Conservation (phyloP, 352 stramenopile species). For the Blastocystis sp. region DNA sequence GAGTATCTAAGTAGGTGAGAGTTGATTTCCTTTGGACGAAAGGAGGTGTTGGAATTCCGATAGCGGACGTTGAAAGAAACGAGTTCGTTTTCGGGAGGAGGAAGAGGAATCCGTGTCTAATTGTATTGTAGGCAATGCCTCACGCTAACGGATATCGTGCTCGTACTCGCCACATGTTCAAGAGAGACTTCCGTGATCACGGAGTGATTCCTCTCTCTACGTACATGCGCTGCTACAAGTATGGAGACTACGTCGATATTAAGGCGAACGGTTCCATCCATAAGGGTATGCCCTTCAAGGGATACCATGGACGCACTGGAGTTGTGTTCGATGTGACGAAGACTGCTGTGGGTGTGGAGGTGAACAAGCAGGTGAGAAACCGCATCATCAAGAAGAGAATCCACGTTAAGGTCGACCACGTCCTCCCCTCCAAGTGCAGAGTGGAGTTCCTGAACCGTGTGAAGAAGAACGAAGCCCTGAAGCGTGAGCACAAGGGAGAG, state of each 20-base stretch:
- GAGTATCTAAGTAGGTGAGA: not conserved
- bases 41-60: not conserved
- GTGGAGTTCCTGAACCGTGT: slow-evolving; percentile 91
- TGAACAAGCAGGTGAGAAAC: slow-evolving; percentile 99
- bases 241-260: slow-evolving; percentile 99
- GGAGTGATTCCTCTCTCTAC: slow-evolving; percentile 83
- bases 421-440: slow-evolving; percentile 91
- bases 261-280: slow-evolving; percentile 94
- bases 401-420: slow-evolving; percentile 96
- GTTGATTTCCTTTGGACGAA: not conserved
- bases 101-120: not conserved
- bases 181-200: slow-evolving; percentile 88
- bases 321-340: slow-evolving; percentile 99
- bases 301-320: slow-evolving; percentile 96
- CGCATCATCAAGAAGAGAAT: slow-evolving; percentile 99
- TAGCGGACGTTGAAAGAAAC: not conserved
- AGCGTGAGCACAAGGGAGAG: slow-evolving; percentile 73
- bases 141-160: slow-evolving; percentile 96
- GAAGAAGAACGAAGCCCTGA: slow-evolving; percentile 91
- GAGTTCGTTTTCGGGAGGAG: not conserved
- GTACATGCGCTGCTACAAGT: slow-evolving; percentile 94
- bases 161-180: slow-evolving; percentile 98
- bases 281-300: slow-evolving; percentile 99
- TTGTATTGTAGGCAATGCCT: slow-evolving; percentile 77
- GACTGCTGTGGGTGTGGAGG: slow-evolving; percentile 87